Base-by-base conservation (phyloP, 805 yeast species). In the Cyberlindnera veronae region DNA sequence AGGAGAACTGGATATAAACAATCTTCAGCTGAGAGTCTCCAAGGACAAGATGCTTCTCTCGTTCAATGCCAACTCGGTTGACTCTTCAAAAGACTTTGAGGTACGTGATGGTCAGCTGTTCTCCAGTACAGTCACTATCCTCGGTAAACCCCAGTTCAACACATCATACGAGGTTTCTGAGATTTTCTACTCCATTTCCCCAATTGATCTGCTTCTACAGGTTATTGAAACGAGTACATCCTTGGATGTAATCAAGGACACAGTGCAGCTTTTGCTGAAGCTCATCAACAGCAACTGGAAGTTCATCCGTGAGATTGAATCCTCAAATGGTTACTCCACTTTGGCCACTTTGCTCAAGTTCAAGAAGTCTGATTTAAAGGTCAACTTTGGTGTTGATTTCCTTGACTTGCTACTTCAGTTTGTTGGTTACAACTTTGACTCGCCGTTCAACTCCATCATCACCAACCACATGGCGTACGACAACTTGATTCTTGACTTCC, bases 401-500 rank as follows among this genome's bases (percentile, higher is more conserved):
- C 52, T 83, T 12, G 74, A 74, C 37, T 40, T 69, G 3, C 60
- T 84, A 16, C 54, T 82, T 7, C 63, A 57, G 5, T 74, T 68
- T 54, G 68, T 74, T 32, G 95, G 93, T 0, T 80, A 76, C 57
- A 68, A 78, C 47, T 66, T 64, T 26, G 42, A 52, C 2, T 63
- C 73, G 26, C 77, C 84, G 0, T 60, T 64, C 24, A 77, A 77
- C 7, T 80, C 91, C 0, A 56, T 81, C 3, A 65, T 87, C 2
- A 62, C 66, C 7, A 79, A 84, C 48, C 68, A 74, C 1, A 44
- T 61, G 3, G 83, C 82, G 0, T 88, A 82, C 53, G 69, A 76
- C 26, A 60, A 68, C 2, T 56, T 87, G 32, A 67, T 84, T 28
- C 67, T 79, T 15, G 89, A 86, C 45, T 70, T 83, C 45, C 83